Evolutionary conservation across 2,329 filamentous ascomycete genomes (phyloP), one percentile per base, ranked within the genome.

Genomic region (Colletotrichum truncatum): DNA sequence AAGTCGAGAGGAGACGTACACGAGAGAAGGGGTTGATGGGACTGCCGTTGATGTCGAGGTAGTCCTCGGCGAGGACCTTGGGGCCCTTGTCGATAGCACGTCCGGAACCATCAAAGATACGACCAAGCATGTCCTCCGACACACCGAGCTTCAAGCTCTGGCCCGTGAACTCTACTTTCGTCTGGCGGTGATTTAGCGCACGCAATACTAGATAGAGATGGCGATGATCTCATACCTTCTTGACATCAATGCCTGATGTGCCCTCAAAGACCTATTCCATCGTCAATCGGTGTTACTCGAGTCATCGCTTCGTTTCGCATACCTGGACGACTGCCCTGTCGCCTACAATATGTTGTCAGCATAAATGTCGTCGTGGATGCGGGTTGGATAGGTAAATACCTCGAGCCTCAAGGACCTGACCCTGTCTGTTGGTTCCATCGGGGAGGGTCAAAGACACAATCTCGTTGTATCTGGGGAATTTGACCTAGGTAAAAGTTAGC

Each of bases 31-130:
- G 96, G 84, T 99, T 99, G 83, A 99, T 99, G 66, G 96, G 95
- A 80, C 91, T 96, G 77, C 96, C 96, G 85, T 99, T 99, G 84
- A 99, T 99, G 80, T 99, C 97, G 73, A 99, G 87, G 80, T 97
- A 99, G 74, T 99, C 96, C 81, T 99, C 96, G 55, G 96, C 94
- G 70, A 99, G 84, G 74, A 99, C 96, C 85, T 98, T 98, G 67
- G 96, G 96, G 58, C 97, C 96, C 85, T 98, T 99, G 84, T 99
- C 96, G 79, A 99, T 99, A 73, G 97, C 93, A 80, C 95, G 92
- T 77, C 96, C 96, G 67, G 96, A 98, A 75, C 96, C 96, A 84
- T 99, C 94, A 78, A 99, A 99, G 80, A 98, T 94, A 84, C 97
- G 95, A 71, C 96, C 96, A 82, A 99, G 83, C 96, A 99, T 99